Conservation (phyloP, 371 early-diverging fungal genomes). For the Mucor mucedo region DNA sequence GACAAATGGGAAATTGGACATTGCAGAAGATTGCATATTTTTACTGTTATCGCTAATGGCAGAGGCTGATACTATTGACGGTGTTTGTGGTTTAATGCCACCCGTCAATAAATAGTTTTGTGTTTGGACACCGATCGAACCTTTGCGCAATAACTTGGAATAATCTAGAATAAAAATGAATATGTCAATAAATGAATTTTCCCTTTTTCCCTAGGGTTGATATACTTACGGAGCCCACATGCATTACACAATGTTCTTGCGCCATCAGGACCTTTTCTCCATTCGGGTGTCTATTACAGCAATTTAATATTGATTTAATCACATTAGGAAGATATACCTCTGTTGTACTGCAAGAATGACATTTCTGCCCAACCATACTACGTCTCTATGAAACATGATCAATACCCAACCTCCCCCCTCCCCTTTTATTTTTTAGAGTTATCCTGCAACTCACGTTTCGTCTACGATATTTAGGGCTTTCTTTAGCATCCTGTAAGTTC, state of each 20-base stretch:
- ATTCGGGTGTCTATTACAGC: conserved; percentile 57
- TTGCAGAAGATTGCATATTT: neutral
- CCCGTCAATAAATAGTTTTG: conserved; percentile 21
- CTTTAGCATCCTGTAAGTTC: conserved; percentile 28
- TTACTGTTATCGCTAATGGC: neutral
- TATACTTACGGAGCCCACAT: conserved; percentile 64
- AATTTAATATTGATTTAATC: neutral
- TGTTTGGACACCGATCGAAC: conserved; percentile 30
- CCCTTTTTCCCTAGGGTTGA: neutral
- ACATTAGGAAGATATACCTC: conserved; percentile 17
- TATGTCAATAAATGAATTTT: neutral
- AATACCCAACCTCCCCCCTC: neutral
- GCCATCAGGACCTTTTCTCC: conserved; percentile 74
- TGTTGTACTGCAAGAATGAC: conserved; percentile 65
- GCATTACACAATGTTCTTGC: conserved; percentile 72
- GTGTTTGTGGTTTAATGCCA: neutral
- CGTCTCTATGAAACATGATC: conserved; percentile 31
- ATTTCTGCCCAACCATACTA: conserved; percentile 47
- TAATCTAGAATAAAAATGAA: conserved; percentile 28
- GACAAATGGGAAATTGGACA: conserved; percentile 27
- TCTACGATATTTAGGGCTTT: conserved; percentile 40
- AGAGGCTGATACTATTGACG: neutral
- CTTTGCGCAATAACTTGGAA: conserved; percentile 30
- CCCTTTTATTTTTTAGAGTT: too few relatives aligned
- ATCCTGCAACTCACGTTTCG: conserved; percentile 31